Evolutionary conservation across 2,329 filamentous ascomycete genomes (phyloP).

Genomic region (Aspergillus eucalypticola): DNA sequence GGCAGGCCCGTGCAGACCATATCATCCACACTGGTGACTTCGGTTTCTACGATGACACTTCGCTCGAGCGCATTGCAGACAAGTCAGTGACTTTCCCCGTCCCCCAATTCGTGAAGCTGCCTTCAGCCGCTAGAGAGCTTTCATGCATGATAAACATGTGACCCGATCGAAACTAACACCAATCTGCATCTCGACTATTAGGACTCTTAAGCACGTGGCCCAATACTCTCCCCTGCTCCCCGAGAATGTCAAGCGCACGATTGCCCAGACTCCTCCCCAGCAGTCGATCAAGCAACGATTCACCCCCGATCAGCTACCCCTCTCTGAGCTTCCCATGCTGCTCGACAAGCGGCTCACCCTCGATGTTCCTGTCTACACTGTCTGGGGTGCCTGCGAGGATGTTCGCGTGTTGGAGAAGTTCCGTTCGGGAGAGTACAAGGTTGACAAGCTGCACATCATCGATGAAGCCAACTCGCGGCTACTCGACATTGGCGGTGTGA

Average conservation of each 20-base stretch:
- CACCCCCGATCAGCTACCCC: constrained; percentile 74
- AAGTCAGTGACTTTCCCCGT: constrained; percentile 64
- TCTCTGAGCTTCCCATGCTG: constrained; percentile 89
- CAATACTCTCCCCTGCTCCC: constrained; percentile 95
- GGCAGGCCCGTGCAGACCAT: constrained; percentile 90
- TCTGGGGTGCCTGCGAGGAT: constrained; percentile 98
- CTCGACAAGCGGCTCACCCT: constrained; percentile 86
- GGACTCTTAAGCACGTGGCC: constrained; percentile 95
- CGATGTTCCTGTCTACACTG: constrained; percentile 95
- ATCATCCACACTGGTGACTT: constrained; percentile 99
- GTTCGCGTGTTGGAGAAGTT: constrained; percentile 97
- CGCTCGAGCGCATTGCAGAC: constrained; percentile 93
- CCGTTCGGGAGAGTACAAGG: constrained; percentile 95
- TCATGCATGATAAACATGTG: neutral
- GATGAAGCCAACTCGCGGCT: constrained; percentile 96
- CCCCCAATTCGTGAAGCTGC: neutral
- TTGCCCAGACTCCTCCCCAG: constrained; percentile 67
- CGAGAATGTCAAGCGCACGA: constrained; percentile 68
- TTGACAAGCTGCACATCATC: constrained; percentile 95
- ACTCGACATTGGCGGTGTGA: constrained; percentile 91
- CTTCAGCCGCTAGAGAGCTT: neutral
- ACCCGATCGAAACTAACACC: constrained; percentile 21
- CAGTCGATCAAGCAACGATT: constrained; percentile 79
- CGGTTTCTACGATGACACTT: constrained; percentile 96
- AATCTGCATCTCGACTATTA: constrained; percentile 40